phyloP scores from a whole-genome alignment of 306 rosid genomes.

The Cyamopsis tetragonoloba region DNA sequence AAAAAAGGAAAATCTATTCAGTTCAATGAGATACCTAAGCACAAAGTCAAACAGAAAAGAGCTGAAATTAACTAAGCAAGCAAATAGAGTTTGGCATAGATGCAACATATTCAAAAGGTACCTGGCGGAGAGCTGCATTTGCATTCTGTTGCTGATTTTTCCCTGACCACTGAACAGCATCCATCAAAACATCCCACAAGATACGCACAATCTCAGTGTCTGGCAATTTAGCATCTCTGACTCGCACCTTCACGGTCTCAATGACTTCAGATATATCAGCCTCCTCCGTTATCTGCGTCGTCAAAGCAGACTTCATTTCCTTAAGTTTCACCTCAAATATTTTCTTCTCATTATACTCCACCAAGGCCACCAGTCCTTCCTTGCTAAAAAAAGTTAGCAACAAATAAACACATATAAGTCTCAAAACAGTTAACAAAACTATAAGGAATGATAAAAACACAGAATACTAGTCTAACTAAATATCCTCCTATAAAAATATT shows the following conservation, averaged over 20 bases:
- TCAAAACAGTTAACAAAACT: constrained; percentile 1
- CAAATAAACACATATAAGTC: constrained; percentile 1
- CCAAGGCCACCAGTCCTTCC: constrained; percentile 88
- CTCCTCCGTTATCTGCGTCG: constrained; percentile 91
- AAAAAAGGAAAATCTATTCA: neutral
- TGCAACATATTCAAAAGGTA: constrained; percentile 13
- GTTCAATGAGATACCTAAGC: neutral
- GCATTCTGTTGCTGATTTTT: constrained; percentile 99
- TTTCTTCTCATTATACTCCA: constrained; percentile 96
- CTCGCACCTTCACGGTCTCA: constrained; percentile 88
- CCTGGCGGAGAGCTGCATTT: constrained; percentile 97
- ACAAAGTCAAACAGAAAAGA: neutral
- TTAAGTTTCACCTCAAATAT: constrained; percentile 90
- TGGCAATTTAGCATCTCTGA: constrained; percentile 90
- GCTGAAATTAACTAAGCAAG: neutral
- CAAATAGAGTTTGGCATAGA: constrained; percentile 13
- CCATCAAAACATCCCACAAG: constrained; percentile 97
- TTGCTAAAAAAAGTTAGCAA: constrained; percentile 53
- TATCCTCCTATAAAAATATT: neutral
- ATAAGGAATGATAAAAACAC: neutral
- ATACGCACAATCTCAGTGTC: constrained; percentile 74
- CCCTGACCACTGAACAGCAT: constrained; percentile 99
- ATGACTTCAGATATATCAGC: constrained; percentile 90
- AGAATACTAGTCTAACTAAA: neutral
- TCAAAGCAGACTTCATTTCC: constrained; percentile 94